phyloP scores from a whole-genome alignment of 2,329 filamentous ascomycete species.

The Nemania diffusa region DNA sequence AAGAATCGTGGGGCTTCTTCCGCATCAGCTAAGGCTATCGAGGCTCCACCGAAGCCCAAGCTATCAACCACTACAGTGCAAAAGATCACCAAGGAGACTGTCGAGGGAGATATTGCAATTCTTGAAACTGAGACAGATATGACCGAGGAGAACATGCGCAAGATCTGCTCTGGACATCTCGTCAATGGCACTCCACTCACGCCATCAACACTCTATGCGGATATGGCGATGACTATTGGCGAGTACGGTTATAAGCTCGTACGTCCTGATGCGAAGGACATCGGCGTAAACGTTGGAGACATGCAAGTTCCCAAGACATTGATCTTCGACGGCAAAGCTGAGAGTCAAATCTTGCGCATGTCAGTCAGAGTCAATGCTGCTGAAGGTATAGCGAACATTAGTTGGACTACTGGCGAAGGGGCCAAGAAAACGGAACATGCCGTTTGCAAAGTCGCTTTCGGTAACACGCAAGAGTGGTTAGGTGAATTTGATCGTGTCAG shows the following conservation, averaged over 20 bases:
- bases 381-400: slow-evolving; percentile 63
- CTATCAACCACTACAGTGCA: slow-evolving; percentile 74
- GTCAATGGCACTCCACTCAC: slow-evolving; percentile 75
- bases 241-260: slow-evolving; percentile 75
- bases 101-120: slow-evolving; percentile 67
- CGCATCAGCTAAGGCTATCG: slow-evolving; percentile 46
- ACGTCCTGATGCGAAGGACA: slow-evolving; percentile 63
- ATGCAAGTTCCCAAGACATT: slow-evolving; percentile 78
- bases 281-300: slow-evolving; percentile 71
- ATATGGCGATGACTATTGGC: slow-evolving; percentile 66
- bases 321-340: slow-evolving; percentile 62
- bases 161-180: slow-evolving; percentile 71
- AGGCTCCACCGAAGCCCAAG: slow-evolving; percentile 58
- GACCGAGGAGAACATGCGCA: slow-evolving; percentile 69
- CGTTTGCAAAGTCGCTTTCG: slow-evolving; percentile 69
- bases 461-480: slow-evolving; percentile 68
- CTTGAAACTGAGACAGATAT: slow-evolving; percentile 75
- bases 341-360: slow-evolving; percentile 69
- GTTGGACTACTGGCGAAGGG: slow-evolving; percentile 69
- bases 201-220: slow-evolving; percentile 66
- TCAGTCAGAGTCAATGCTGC: slow-evolving; percentile 69
- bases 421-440: slow-evolving; percentile 70
- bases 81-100: slow-evolving; percentile 69
- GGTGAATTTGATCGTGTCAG: slow-evolving; percentile 73
- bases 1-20: slow-evolving; percentile 71